These are phyloP conservation scores for Vaccinium myrtillus DNA, from an alignment of 148 eudicot genomes.

Conservation along the genomic window DNA sequence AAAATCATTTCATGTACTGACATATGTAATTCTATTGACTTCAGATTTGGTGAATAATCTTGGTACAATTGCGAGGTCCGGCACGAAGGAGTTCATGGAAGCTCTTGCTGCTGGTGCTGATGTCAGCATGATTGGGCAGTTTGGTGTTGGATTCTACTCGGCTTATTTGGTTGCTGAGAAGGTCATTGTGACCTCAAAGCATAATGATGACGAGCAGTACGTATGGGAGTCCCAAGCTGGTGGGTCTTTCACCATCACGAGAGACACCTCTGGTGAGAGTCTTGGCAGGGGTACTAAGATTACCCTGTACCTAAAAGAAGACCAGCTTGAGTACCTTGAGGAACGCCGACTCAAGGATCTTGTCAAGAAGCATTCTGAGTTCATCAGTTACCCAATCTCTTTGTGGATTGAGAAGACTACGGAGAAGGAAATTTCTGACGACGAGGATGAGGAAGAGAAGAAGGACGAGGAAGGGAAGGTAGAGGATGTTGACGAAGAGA, in stretches of 20 bases:
- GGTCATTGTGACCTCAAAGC: constrained; percentile 78
- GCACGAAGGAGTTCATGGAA: constrained; percentile 86
- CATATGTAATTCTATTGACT: neutral
- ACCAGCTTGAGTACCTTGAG: constrained; percentile 82
- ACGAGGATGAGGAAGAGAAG: constrained; percentile 79
- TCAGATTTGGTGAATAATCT: constrained; percentile 82
- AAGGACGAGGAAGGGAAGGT: constrained; percentile 79
- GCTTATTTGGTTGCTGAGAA: constrained; percentile 80
- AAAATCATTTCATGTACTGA: neutral
- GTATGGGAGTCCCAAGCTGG: constrained; percentile 81
- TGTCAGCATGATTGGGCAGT: constrained; percentile 84
- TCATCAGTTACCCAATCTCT: constrained; percentile 82
- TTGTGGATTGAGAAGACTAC: constrained; percentile 80
- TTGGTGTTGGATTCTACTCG: constrained; percentile 76
- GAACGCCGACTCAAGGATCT: constrained; percentile 80
- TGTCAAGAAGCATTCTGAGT: constrained; percentile 75
- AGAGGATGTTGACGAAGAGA: constrained; percentile 81
- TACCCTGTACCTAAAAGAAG: constrained; percentile 65
- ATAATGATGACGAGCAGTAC: constrained; percentile 77
- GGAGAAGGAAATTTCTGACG: constrained; percentile 82
- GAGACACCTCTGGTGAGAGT: constrained; percentile 65
- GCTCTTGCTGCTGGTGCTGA: constrained; percentile 88
- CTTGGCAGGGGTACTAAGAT: constrained; percentile 84
- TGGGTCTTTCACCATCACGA: constrained; percentile 75
- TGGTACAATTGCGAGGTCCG: constrained; percentile 74